phyloP scores from a whole-genome alignment of 441 rosid species.

The Jatropha multifida region DNA sequence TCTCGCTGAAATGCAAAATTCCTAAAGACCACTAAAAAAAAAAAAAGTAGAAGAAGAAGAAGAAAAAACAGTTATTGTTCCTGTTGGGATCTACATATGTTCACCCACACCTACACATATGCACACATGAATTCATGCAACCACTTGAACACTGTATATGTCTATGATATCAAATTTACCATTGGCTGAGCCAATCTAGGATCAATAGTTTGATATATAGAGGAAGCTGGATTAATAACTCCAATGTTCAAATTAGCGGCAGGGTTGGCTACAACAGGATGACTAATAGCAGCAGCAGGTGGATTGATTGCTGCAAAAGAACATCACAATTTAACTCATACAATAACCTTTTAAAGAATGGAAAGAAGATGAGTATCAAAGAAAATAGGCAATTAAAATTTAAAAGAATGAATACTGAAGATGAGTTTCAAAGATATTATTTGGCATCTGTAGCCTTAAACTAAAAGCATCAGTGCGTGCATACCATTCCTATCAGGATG shows the following conservation, averaged over 20 bases:
- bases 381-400: neutral
- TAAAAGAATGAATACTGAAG: conserved; percentile 8
- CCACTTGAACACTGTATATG: neutral
- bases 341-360: neutral
- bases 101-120: neutral
- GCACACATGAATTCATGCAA: neutral
- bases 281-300: conserved; percentile 54
- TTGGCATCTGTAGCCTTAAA: neutral
- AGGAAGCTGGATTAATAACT: conserved; percentile 52
- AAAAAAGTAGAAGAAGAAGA: no score
- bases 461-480: conserved; percentile 12
- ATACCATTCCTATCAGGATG: conserved; percentile 93
- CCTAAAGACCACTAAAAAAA: neutral
- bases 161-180: conserved; percentile 31
- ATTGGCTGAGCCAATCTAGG: conserved; percentile 43
- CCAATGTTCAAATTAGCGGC: conserved; percentile 52
- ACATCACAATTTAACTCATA: neutral
- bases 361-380: neutral
- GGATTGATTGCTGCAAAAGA: conserved; percentile 62
- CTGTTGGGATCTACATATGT: neutral
- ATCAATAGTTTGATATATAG: conserved; percentile 63
- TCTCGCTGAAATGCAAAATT: neutral
- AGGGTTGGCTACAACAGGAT: conserved; percentile 48
- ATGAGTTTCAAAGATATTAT: neutral
- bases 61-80: no score